phyloP scores from a whole-genome alignment of 371 early-diverging fungal genomes.

The Actinomortierella ambigua region DNA sequence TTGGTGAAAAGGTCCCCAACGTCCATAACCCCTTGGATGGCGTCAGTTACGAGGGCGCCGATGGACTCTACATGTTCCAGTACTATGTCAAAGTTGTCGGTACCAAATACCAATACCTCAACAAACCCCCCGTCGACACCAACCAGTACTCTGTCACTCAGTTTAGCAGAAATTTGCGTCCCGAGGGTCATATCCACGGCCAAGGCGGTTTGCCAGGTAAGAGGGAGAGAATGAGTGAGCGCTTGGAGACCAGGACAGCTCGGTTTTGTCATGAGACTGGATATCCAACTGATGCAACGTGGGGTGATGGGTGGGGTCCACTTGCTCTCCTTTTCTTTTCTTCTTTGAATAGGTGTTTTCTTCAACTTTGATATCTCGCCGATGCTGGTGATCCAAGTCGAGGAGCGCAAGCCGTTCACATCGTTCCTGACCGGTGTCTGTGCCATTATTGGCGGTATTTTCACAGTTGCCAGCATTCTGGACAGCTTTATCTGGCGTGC shows the following conservation, averaged over 20 bases:
- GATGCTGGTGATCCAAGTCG: slow-evolving; percentile 89
- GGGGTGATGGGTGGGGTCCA: too few relatives aligned
- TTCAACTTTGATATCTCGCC: slow-evolving; percentile 97
- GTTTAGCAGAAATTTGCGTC: slow-evolving; percentile 55
- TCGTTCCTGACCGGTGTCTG: slow-evolving; percentile 91
- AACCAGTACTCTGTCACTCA: slow-evolving; percentile 96
- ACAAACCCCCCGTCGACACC: slow-evolving; percentile 69
- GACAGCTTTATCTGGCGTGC: slow-evolving; percentile 90
- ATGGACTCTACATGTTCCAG: slow-evolving; percentile 71
- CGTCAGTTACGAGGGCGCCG: slow-evolving; percentile 52
- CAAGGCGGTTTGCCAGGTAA: slow-evolving; percentile 64
- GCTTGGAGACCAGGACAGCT: too few relatives aligned
- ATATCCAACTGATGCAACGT: too few relatives aligned
- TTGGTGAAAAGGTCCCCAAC: slow-evolving; percentile 71
- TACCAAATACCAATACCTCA: slow-evolving; percentile 75
- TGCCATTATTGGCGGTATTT: slow-evolving; percentile 95
- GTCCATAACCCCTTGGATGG: slow-evolving; percentile 84
- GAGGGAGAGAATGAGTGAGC: too few relatives aligned
- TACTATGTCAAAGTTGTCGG: slow-evolving; percentile 95
- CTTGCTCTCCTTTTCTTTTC: neutral
- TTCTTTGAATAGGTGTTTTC: slow-evolving; percentile 74
- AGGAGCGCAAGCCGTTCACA: slow-evolving; percentile 81
- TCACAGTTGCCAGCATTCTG: slow-evolving; percentile 93
- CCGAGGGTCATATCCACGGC: slow-evolving; percentile 35
- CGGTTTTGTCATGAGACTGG: too few relatives aligned